Conservation (phyloP, 148 eudicot species). For the Bassia scoparia region DNA sequence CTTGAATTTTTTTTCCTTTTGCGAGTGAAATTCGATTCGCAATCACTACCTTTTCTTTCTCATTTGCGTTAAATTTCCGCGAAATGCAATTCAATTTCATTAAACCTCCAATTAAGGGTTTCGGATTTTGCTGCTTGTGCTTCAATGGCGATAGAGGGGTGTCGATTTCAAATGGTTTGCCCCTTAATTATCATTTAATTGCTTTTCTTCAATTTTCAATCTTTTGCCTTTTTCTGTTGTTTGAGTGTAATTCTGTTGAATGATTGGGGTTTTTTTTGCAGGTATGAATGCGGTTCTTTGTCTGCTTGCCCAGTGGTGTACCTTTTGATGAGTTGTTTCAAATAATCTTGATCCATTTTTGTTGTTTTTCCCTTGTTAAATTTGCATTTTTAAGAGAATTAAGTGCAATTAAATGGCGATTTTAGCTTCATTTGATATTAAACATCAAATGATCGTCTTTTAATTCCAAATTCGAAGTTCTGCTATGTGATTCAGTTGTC, state of each 20-base stretch:
- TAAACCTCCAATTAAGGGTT: slow-evolving; percentile 2
- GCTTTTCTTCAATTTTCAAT: neutral
- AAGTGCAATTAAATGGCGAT: too few relatives aligned
- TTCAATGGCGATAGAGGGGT: slow-evolving; percentile 33
- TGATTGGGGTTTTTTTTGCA: slow-evolving; percentile 35
- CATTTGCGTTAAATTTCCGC: neutral
- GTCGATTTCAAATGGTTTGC: slow-evolving; percentile 86
- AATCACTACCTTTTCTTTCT: neutral
- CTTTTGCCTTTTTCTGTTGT: neutral
- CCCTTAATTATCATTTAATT: too few relatives aligned
- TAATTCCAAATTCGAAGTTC: neutral
- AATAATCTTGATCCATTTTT: neutral
- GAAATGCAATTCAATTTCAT: slow-evolving; percentile 17
- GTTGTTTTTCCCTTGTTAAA: neutral
- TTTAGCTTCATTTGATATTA: too few relatives aligned
- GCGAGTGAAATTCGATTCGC: neutral
- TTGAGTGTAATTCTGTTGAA: neutral
- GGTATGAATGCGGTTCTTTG: slow-evolving; percentile 99
- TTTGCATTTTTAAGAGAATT: too few relatives aligned
- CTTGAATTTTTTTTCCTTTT: neutral
- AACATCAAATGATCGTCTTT: too few relatives aligned
- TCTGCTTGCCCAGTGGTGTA: slow-evolving; percentile 98
- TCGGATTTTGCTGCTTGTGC: neutral
- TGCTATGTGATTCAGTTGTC: slow-evolving; percentile 6
- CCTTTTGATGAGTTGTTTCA: slow-evolving; percentile 56